phyloP scores from a whole-genome alignment of 305 asterid species.

The Fraxinus angustifolia region DNA sequence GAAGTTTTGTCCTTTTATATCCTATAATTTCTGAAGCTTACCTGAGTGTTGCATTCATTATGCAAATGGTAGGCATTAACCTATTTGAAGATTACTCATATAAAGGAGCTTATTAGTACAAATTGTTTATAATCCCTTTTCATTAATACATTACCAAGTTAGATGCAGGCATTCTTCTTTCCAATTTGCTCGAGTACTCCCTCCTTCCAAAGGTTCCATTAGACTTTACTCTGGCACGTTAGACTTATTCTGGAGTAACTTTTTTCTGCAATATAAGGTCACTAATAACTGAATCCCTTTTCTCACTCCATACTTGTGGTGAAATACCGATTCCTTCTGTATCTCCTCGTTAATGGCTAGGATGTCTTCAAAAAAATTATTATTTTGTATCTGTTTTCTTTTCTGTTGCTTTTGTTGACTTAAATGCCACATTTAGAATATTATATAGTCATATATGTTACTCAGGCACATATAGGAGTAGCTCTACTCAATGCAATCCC shows the following conservation, averaged over 20 bases:
- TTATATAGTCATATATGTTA: conserved; percentile 7
- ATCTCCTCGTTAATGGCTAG: background rate
- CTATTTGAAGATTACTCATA: background rate
- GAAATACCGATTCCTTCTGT: background rate
- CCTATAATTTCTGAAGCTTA: background rate
- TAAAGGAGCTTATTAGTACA: background rate
- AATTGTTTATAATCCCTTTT: background rate
- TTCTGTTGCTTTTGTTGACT: background rate
- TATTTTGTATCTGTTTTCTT: background rate
- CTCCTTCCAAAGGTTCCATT: background rate
- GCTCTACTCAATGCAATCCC: conserved; percentile 90
- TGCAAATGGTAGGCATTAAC: background rate
- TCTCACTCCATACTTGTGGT: background rate
- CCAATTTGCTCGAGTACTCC: background rate
- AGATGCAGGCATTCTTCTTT: background rate
- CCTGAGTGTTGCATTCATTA: background rate
- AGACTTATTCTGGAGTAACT: background rate
- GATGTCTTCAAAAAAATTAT: background rate
- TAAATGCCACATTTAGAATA: background rate
- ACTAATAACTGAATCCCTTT: background rate
- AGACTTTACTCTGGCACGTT: background rate
- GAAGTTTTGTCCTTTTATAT: background rate
- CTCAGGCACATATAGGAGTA: conserved; percentile 89
- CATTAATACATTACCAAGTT: background rate
- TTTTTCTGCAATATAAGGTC: background rate